These are phyloP conservation scores for Podaxis carcinomalis DNA, from an alignment of 768 basidiomycete species.

Conservation along the genomic window DNA sequence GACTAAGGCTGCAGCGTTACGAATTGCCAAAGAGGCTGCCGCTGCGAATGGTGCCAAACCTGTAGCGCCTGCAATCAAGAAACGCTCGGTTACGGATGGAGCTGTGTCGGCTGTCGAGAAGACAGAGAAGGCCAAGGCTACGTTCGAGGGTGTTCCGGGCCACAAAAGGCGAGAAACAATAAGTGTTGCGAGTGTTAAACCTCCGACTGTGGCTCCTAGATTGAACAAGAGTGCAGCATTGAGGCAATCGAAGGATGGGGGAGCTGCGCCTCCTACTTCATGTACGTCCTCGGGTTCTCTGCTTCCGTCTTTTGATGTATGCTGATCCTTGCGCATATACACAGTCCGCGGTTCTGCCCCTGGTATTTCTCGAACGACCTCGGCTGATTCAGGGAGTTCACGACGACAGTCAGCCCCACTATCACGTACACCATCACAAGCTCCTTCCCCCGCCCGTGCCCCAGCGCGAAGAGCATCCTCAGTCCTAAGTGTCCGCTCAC, in stretches of 20 bases:
- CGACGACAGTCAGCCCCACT: slow-evolving; percentile 15
- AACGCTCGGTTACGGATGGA: slow-evolving; percentile 29
- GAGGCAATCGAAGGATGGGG: slow-evolving; percentile 48
- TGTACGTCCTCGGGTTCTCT: slow-evolving; percentile 45
- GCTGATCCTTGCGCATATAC: not conserved
- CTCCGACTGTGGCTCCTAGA: slow-evolving; percentile 66
- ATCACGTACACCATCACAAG: slow-evolving; percentile 24
- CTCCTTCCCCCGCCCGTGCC: slow-evolving; percentile 15
- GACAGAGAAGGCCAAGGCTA: slow-evolving; percentile 31
- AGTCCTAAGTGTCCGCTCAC: slow-evolving; percentile 1
- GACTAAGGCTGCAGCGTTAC: slow-evolving; percentile 70
- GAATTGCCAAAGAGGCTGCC: slow-evolving; percentile 44
- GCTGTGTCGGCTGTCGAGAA: slow-evolving; percentile 8
- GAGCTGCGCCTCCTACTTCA: slow-evolving; percentile 52
- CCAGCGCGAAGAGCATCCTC: slow-evolving; percentile 12
- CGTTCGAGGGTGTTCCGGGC: slow-evolving; percentile 79
- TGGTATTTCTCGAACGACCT: slow-evolving; percentile 43
- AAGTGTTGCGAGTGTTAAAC: slow-evolving; percentile 59
- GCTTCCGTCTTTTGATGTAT: not conserved
- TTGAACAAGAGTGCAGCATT: slow-evolving; percentile 78
- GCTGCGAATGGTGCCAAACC: not conserved
- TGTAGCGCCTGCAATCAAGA: slow-evolving; percentile 29
- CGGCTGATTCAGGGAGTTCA: slow-evolving; percentile 27
- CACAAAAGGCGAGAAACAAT: slow-evolving; percentile 79
- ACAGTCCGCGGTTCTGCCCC: slow-evolving; percentile 45